Evolutionary conservation across 2,329 filamentous ascomycete species (phyloP), one percentile per base, ranked within the genome.

Genomic region (Neopestalotiopsis rosae): DNA sequence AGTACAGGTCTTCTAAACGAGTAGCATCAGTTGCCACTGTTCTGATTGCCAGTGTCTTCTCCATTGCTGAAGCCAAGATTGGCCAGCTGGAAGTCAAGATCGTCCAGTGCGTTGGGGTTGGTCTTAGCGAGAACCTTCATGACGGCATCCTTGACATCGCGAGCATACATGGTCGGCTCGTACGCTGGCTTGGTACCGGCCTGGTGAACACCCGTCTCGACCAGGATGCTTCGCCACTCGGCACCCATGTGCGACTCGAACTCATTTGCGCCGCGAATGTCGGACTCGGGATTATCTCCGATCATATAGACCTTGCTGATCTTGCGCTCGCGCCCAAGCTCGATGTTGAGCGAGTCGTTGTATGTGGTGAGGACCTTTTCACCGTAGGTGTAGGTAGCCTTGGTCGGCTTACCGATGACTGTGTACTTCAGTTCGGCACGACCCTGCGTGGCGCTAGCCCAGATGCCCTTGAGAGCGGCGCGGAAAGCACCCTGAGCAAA

Each of bases 401-500:
- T 80, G 68, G 86, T 86, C 6, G 91, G 91, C 75, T 94, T 94
- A 5, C 91, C 91, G 71, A 91, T 88, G 34, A 90, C 80, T 1
- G 82, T 86, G 73, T 87, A 89, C 64, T 86, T 75, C 40, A 92
- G 76, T 68, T 84, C 69, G 9, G 74, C 80, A 9, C 84, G 83
- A 1, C 85, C 75, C 7, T 68, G 57, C 13, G 79, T 81, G 2
- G 68, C 80, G 5, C 86, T 84, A 1, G 81, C 78, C 90, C 90
- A 93, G 5, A 91, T 82, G 4, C 91, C 91, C 71, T 88, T 83
- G 2, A 94, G 80, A 0, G 90, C 89, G 68, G 88, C 88, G 12
- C 86, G 84, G 79, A 93, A 93, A 0, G 87, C 91, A 32, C 91
- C 91, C 76, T 94, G 91, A 2, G 91, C 91, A 4, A 94, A 82